These are phyloP conservation scores for Pugionium dolabratum DNA, from an alignment of 345 rosid genomes.

Conservation along the genomic window DNA sequence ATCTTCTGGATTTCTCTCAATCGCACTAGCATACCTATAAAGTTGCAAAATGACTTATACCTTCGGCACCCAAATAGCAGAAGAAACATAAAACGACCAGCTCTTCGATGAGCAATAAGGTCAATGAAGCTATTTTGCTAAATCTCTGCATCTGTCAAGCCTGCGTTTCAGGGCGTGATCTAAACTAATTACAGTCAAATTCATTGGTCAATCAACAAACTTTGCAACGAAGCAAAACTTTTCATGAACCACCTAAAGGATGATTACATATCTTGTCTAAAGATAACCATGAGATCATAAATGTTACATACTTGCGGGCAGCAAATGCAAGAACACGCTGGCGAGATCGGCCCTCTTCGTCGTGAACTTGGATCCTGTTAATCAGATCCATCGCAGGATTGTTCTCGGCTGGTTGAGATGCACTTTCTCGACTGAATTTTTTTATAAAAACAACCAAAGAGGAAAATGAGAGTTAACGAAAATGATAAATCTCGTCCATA, in stretches of 20 bases:
- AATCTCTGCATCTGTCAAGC: conserved; percentile 4
- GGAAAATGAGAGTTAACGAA: no score
- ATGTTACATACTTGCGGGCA: conserved; percentile 72
- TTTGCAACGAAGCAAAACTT: no score
- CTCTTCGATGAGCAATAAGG: conserved; percentile 11
- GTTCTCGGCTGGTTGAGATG: no score
- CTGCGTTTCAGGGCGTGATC: background rate
- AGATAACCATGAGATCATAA: background rate
- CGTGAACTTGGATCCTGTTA: conserved; percentile 72
- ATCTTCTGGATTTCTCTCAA: conserved; percentile 89
- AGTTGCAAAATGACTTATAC: conserved; percentile 19
- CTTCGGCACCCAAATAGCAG: background rate
- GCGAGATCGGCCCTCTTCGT: conserved; percentile 97
- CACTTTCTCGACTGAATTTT: no score
- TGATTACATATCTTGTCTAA: background rate
- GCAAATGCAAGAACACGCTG: conserved; percentile 96
- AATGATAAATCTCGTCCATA: no score
- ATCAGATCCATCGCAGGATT: conserved; percentile 93
- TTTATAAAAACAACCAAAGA: no score
- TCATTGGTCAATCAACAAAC: conserved; percentile 1
- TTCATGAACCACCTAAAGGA: background rate
- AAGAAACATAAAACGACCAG: conserved; percentile 11
- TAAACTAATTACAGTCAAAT: conserved; percentile 3
- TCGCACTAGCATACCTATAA: conserved; percentile 85
- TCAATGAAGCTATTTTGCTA: conserved; percentile 12